Evolutionary conservation across 768 basidiomycete genomes (phyloP).

Genomic region (Rhodocollybia butyracea): DNA sequence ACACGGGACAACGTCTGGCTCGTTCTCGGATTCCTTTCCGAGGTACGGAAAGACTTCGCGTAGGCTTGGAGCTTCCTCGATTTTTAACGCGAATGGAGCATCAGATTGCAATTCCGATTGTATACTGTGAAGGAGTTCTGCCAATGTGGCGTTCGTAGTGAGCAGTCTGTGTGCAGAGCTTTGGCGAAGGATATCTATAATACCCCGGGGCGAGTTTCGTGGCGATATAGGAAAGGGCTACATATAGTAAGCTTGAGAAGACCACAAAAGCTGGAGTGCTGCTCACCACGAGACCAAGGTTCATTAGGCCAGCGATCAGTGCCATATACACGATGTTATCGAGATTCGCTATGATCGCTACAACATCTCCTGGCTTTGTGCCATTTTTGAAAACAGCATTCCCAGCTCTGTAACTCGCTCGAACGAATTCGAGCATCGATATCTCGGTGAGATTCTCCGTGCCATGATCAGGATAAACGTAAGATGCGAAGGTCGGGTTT

Average conservation of each 20-base stretch:
- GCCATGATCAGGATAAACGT: conserved; percentile 14
- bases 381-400: conserved; percentile 9
- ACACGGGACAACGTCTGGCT: conserved; percentile 28
- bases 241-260: neutral
- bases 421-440: conserved; percentile 21
- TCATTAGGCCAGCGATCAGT: conserved; percentile 14
- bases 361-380: conserved; percentile 14
- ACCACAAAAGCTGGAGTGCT: neutral
- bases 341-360: conserved; percentile 20
- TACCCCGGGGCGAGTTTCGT: conserved; percentile 32
- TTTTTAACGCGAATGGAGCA: conserved; percentile 18
- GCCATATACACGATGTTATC: conserved; percentile 22
- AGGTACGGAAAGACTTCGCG: conserved; percentile 36
- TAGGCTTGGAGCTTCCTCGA: conserved; percentile 32
- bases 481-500: conserved; percentile 14
- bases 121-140: conserved; percentile 27
- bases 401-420: conserved; percentile 23
- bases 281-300: conserved; percentile 18
- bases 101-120: conserved; percentile 14
- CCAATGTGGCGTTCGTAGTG: conserved; percentile 26
- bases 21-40: conserved; percentile 26
- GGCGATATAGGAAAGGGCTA: conserved; percentile 41
- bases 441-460: conserved; percentile 11
- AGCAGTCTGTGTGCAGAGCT: conserved; percentile 37
- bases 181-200: conserved; percentile 32